A percentile compares a stretch with the other conserved stretches of the same genome.
phyloP scores from a whole-genome alignment of 2,329 filamentous ascomycete species.

The Tolypocladium sp. region DNA sequence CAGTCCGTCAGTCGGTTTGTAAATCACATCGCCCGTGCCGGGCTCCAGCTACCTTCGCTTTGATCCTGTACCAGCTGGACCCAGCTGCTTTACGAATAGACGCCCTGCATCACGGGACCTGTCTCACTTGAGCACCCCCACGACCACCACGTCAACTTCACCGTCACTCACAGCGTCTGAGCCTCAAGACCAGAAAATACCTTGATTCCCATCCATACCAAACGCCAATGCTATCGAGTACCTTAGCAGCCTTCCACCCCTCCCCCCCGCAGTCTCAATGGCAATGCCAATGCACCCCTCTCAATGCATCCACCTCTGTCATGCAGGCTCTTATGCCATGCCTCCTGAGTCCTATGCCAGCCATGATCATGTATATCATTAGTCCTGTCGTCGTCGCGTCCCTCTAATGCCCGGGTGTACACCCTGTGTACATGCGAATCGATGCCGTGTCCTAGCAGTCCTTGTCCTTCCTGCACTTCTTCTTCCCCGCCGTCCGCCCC shows the following conservation, averaged over 20 bases:
- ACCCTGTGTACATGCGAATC: not conserved
- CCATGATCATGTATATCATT: not conserved
- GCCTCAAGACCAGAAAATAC: not conserved
- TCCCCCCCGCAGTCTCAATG: not conserved
- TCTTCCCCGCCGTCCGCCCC: slow-evolving; percentile 15
- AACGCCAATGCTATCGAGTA: not conserved
- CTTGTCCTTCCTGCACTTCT: slow-evolving; percentile 12
- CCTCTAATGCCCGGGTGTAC: not conserved
- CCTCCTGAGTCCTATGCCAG: not conserved
- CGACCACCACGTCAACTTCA: no score
- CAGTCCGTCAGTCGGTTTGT: no score
- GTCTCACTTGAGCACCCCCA: no score
- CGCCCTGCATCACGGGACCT: no score
- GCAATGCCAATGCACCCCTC: not conserved
- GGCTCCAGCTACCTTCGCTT: no score
- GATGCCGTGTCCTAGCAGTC: not conserved
- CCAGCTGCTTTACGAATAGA: no score
- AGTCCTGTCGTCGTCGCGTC: not conserved
- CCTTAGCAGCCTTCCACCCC: not conserved
- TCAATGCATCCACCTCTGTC: not conserved
- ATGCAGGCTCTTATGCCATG: not conserved
- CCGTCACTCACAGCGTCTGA: not conserved
- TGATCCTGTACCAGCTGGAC: not conserved
- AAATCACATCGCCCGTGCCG: no score
- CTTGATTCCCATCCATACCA: not conserved